Evolutionary conservation across 2,329 filamentous ascomycete genomes (phyloP).

Genomic region (Venturia aucupariae): DNA sequence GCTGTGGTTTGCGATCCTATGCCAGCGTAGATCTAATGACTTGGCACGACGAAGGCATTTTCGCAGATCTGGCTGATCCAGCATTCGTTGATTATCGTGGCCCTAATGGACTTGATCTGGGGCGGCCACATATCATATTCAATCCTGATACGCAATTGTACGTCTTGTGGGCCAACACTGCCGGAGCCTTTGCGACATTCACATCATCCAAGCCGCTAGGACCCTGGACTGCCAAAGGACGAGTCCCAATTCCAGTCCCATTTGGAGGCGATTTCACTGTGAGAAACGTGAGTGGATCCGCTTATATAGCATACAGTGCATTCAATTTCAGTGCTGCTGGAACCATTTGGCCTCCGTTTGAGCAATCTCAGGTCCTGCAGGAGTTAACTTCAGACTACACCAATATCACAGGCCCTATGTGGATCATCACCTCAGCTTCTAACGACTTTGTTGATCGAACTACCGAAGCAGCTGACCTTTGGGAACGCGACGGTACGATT

Average conservation of each 20-base stretch:
- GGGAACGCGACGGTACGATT: constrained; percentile 4
- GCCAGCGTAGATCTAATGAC: constrained; percentile 3
- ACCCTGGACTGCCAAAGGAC: constrained; percentile 3
- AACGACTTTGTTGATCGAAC: constrained; percentile 6
- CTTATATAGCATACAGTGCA: constrained; percentile 2
- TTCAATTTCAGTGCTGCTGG: constrained; percentile 12
- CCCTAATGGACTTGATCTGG: background rate
- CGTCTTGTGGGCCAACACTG: constrained; percentile 9
- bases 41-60: constrained; percentile 13
- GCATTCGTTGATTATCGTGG: background rate
- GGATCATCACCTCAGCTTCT: background rate
- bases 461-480: constrained; percentile 9
- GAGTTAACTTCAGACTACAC: constrained; percentile 9
- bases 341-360: constrained; percentile 11
- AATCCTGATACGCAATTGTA: constrained; percentile 6
- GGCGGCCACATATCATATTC: constrained; percentile 8
- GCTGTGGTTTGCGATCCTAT: constrained; percentile 11
- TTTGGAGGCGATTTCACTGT: constrained; percentile 12
- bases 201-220: background rate
- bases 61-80: constrained; percentile 9
- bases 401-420: constrained; percentile 7
- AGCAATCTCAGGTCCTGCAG: constrained; percentile 7
- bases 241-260: background rate
- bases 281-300: constrained; percentile 1
- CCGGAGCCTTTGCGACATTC: background rate